Base-by-base conservation (phyloP, 2,329 filamentous ascomycete species). In the Pestalotiopsis fici region DNA sequence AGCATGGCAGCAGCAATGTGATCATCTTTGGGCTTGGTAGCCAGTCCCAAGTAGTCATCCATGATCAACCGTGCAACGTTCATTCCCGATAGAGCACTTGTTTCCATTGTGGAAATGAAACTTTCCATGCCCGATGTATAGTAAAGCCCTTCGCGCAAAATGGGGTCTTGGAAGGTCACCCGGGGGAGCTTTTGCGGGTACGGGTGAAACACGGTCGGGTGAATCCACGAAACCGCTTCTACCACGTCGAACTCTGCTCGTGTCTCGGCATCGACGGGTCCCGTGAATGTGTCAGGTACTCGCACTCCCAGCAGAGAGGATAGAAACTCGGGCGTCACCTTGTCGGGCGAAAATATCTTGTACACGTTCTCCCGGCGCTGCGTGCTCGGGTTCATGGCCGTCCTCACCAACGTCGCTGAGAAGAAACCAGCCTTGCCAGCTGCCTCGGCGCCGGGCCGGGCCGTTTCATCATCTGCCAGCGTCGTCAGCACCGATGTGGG, bases 31-130 rank as follows among this genome's bases (percentile, higher is more conserved):
- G n/a, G 15, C 31, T 11, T 47, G 21, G 25, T 59, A 37, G 43
- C n/a, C 4, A 47, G 23, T 9, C 67, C 70, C 5, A 74, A 59
- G 25, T 77, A 88, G 64, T 87, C 87, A 73, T 95, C 88, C 0
- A 90, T 84, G 59, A 95, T 83, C 65, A 96, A 80, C 70, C 85
- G 86, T 9, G 93, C 93, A 23, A 96, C 90, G 75, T 96, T 96
- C 86, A 88, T 93, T 0, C 96, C 96, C 89, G 96, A 96, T 72
- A 98, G 80, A 1, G 93, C 92, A 77, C 91, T 97, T 6, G 96
- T 98, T 83, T 99, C 96, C 96, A 99, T 98, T 0, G 94, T 97
- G 11, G 92, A 96, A 72, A 98, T 97, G 77, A 99, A 98, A 72
- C 91, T 91, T 81, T 98, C 95, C 56, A 98, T 97, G 2, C 88